A percentile compares a stretch with the other conserved stretches of the same genome.
Conservation (phyloP, 2,329 filamentous ascomycete genomes). For the Stagonosporopsis cucurbitacearum region DNA sequence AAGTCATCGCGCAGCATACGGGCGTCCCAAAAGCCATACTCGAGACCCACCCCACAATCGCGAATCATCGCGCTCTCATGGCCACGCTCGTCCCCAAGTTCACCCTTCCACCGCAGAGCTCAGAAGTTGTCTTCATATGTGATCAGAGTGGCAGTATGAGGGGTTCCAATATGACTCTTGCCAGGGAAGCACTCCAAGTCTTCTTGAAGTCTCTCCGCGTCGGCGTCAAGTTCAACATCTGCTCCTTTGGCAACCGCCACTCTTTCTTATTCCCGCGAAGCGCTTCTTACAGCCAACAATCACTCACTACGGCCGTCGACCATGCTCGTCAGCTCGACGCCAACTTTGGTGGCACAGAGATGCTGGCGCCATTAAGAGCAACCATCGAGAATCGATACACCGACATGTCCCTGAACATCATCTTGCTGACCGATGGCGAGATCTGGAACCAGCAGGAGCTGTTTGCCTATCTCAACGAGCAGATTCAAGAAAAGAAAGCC, state of each 20-base stretch:
- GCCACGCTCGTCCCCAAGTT: constrained; percentile 74
- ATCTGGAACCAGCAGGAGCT: constrained; percentile 58
- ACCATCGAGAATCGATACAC: constrained; percentile 55
- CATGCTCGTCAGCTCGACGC: constrained; percentile 55
- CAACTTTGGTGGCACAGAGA: constrained; percentile 62
- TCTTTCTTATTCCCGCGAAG: constrained; percentile 58
- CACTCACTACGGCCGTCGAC: constrained; percentile 52
- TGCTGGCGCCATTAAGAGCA: constrained; percentile 56
- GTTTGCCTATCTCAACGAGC: constrained; percentile 57
- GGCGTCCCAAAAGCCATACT: constrained; percentile 69
- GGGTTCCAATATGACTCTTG: constrained; percentile 58
- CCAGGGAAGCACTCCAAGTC: constrained; percentile 64
- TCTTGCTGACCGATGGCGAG: constrained; percentile 64
- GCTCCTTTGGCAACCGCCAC: constrained; percentile 64
- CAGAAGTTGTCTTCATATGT: constrained; percentile 75
- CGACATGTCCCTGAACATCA: constrained; percentile 59
- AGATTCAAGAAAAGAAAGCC: constrained; percentile 49
- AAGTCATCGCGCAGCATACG: constrained; percentile 66
- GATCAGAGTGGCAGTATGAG: constrained; percentile 74
- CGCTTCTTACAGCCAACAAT: constrained; percentile 54
- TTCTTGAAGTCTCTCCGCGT: constrained; percentile 71
- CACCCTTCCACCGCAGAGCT: constrained; percentile 60
- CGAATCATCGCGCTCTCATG: constrained; percentile 71
- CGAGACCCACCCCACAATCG: constrained; percentile 68
- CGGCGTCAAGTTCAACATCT: constrained; percentile 72